phyloP scores from a whole-genome alignment of 192 early-diverging fungal genomes.

The Podila epicladia region DNA sequence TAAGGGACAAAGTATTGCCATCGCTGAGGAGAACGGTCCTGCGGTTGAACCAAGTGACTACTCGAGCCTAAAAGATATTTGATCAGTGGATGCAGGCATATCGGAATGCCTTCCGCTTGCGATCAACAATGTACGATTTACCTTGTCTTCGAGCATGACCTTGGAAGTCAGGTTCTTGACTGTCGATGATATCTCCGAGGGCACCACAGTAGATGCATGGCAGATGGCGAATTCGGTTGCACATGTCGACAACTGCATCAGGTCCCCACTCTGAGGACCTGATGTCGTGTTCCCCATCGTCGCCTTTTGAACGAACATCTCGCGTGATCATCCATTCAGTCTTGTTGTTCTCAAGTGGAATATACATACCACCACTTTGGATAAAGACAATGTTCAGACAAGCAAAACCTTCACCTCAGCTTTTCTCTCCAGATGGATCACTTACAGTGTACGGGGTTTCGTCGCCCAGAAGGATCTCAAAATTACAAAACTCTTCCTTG shows the following conservation, averaged over 20 bases:
- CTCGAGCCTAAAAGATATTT: neutral
- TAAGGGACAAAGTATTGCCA: conserved; percentile 10
- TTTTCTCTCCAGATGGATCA: neutral
- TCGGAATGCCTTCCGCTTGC: neutral
- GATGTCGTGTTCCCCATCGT: conserved; percentile 1
- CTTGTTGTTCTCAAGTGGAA: conserved; percentile 6
- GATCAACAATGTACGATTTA: neutral
- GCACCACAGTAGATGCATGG: conserved; percentile 27
- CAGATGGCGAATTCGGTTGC: conserved; percentile 13
- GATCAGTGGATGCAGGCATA: neutral
- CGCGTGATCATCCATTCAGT: conserved; percentile 26
- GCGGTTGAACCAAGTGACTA: conserved; percentile 21
- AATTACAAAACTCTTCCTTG: conserved; percentile 13
- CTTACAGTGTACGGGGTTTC: conserved; percentile 19
- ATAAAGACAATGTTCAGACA: neutral
- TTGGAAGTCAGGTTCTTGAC: conserved; percentile 11
- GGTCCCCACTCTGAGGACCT: conserved; percentile 29
- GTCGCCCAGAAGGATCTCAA: conserved; percentile 16
- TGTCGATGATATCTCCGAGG: conserved; percentile 31
- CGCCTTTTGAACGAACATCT: conserved; percentile 6
- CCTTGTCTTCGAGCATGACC: conserved; percentile 44
- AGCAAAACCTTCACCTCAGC: neutral
- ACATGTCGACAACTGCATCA: conserved; percentile 18
- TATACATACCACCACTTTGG: conserved; percentile 31
- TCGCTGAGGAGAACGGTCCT: conserved; percentile 31